Evolutionary conservation across 768 basidiomycete species (phyloP), one percentile per base, ranked within the genome.

Genomic region (Zangia roseola): DNA sequence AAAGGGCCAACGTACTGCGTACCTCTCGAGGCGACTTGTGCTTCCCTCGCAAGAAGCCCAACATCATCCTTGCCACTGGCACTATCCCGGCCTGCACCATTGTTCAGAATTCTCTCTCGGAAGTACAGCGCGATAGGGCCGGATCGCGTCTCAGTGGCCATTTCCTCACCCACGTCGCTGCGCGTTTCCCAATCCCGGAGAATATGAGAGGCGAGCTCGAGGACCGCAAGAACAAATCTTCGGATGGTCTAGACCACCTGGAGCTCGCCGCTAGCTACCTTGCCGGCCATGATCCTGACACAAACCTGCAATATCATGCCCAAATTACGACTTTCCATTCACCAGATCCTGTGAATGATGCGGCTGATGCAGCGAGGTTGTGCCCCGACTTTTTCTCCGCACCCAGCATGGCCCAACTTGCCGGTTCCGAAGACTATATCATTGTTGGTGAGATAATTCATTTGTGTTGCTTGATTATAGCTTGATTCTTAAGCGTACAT

Each of bases 31-130:
- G 58, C n/a, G 26, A 37, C 12, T 30, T 59, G 3, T 51, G 25
- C 17, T 52, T 60, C 33, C 43, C 58, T 13, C 39, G 46, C 26
- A 9, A 10, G 33, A 51, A 46, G 4, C 45, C 58, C 13, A 59
- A 59, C 40, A 47, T 59, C 42, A 59, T 59, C 24, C 58, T 59
- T 17, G 59, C 59, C 23, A 50, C 58, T 4, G 58, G 59, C 4
- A 37, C 58, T 33, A 56, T 59, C n/a, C 58, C 58, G 14, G 50
- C 54, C 25, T 52, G 50, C 24, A 60, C 58, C 21, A 43, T 59
- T 8, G 43, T 60, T 12, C 42, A 49, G 21, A 59, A 59, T 40
- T 60, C 54, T 5, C 36, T 59, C 16, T 6, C 24, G 16, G 47
- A 48, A n/a, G n/a, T n/a, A 25, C 54, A 57, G 16, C 30, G 36